A percentile compares a stretch with the other conserved stretches of the same genome.
Conservation (phyloP, 2,329 filamentous ascomycete genomes). For the Zymoseptoria crescenta region DNA sequence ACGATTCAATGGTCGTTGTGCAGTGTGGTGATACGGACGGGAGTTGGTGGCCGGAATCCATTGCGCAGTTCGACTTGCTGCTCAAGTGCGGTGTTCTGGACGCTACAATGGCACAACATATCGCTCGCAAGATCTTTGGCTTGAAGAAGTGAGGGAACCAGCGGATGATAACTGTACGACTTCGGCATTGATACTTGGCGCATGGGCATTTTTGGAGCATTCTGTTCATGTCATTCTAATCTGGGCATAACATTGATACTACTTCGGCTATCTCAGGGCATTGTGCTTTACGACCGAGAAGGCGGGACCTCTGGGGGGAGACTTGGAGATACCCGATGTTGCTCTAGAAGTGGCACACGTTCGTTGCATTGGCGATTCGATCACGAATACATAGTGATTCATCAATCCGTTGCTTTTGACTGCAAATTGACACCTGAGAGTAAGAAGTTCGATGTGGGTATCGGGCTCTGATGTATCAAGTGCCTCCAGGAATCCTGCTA, state of each 20-base stretch:
- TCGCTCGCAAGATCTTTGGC: conserved; percentile 16
- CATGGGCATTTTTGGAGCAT: not conserved
- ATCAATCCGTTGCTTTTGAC: too few species aligned
- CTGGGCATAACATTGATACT: not conserved
- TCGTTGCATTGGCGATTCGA: not conserved
- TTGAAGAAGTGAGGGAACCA: conserved; percentile 5
- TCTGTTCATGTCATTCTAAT: not conserved
- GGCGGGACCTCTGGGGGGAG: not conserved
- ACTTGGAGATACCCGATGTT: not conserved
- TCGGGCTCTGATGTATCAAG: too few species aligned
- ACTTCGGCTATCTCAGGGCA: not conserved
- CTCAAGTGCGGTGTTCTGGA: conserved; percentile 12
- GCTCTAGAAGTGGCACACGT: not conserved
- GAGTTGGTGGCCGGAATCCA: conserved; percentile 14
- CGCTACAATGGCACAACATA: conserved; percentile 11
- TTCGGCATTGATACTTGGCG: not conserved
- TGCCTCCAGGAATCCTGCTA: too few species aligned
- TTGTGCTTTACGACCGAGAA: not conserved
- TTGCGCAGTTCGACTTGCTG: conserved; percentile 9
- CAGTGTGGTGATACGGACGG: conserved; percentile 14
- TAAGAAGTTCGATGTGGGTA: too few species aligned
- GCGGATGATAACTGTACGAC: not conserved
- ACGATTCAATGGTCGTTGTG: conserved; percentile 10
- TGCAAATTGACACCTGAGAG: too few species aligned
- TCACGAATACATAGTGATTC: too few species aligned